phyloP scores from a whole-genome alignment of 2,329 filamentous ascomycete species.

The Fonsecaea pedrosoi region DNA sequence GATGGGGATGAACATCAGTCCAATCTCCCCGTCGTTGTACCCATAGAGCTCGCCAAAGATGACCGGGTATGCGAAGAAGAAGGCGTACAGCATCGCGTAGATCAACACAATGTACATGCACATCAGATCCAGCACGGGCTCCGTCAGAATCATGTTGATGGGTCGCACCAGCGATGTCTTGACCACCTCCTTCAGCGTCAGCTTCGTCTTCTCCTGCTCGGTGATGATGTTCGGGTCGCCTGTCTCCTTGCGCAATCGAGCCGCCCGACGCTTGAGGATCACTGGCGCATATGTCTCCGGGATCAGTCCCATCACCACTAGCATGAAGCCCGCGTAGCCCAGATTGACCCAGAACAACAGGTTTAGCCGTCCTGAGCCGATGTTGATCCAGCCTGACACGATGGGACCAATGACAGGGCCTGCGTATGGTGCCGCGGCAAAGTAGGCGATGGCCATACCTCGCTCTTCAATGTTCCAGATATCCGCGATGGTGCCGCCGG shows the following conservation, averaged over 20 bases:
- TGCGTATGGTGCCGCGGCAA: constrained; percentile 63
- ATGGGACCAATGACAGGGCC: constrained; percentile 63
- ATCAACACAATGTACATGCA: constrained; percentile 82
- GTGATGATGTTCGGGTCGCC: constrained; percentile 50
- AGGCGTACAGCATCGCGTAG: constrained; percentile 65
- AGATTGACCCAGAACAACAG: constrained; percentile 64
- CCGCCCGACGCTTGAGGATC: constrained; percentile 58
- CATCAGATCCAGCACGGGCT: constrained; percentile 84
- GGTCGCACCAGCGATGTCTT: constrained; percentile 52
- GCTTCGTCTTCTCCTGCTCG: constrained; percentile 51
- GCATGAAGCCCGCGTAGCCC: constrained; percentile 62
- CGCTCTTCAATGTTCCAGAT: constrained; percentile 63
- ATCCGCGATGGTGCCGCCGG: constrained; percentile 55
- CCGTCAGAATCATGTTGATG: constrained; percentile 59
- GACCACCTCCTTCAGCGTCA: constrained; percentile 49
- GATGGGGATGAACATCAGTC: constrained; percentile 85
- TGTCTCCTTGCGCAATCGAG: constrained; percentile 55
- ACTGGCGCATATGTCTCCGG: constrained; percentile 65
- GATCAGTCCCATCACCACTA: constrained; percentile 57
- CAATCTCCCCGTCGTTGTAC: constrained; percentile 74
- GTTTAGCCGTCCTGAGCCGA: constrained; percentile 44
- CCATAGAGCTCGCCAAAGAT: constrained; percentile 81
- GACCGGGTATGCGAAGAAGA: constrained; percentile 61
- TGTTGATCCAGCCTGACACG: constrained; percentile 65
- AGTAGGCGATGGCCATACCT: constrained; percentile 64